Evolutionary conservation across 148 eudicot genomes (phyloP), one percentile per base, ranked within the genome.

Genomic region (Rhododendron vialii): DNA sequence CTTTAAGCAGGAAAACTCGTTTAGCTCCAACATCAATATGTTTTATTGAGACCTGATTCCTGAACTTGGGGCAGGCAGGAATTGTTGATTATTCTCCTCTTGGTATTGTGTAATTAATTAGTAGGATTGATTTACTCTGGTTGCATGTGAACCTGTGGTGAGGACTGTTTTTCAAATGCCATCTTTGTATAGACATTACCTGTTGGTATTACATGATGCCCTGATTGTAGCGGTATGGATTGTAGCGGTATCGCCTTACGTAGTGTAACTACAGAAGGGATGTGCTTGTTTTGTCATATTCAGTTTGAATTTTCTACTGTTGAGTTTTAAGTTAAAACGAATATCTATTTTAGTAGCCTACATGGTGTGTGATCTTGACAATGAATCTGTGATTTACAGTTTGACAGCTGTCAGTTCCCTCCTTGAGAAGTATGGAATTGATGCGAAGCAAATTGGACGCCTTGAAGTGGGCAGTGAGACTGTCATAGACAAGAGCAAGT

Each of bases 391-490:
- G 30, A 79, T 48, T 83, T 87, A 84, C 93, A 97, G 98, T 85
- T 91, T 97, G 95, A 97, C 99, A 85, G 98, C 95, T 80, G 96
- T 97, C 84, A 91, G 90, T 80, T 91, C 94, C 18, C 98, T 97
- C 81, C 98, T 97, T 73, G 95, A 97, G 91, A 97, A 97, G 86
- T 97, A 97, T 86, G 89, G 86, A 15, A 81, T 97, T 81, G 96
- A 93, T 89, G 95, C 93, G 2, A 94, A 92, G 82, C 95, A 94
- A 89, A 94, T 97, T 88, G 99, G 99, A 65, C 93, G 99, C 51
- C 90, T 97, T 81, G 99, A 97, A 94, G 98, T 95, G 74, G 99
- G 98, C 84, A 97, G 99, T 86, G 98, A 97, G 92, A 97, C 99
- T 88, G 99, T 97, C 80, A 88, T 97, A 85, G 98, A 97, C 90